A percentile compares a stretch with the other conserved stretches of the same genome.
Evolutionary conservation across 441 rosid genomes (phyloP).

Genomic region (Syzygium malaccense): DNA sequence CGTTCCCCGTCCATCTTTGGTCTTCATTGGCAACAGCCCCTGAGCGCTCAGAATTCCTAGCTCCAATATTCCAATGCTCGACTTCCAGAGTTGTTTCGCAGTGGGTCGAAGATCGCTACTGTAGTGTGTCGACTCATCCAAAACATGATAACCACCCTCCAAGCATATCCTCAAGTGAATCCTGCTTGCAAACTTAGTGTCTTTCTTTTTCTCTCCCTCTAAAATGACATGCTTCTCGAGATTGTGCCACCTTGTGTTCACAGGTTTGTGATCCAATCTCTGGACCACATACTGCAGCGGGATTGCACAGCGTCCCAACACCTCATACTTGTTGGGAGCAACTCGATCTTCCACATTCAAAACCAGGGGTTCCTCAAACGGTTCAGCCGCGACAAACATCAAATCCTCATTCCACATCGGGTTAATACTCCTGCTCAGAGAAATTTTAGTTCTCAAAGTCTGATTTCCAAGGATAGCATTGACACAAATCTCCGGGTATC

Average conservation of each 20-base stretch:
- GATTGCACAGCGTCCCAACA: conserved; percentile 58
- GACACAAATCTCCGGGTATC: conserved; percentile 82
- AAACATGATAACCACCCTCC: conserved; percentile 96
- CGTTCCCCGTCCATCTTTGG: conserved; percentile 83
- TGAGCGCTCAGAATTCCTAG: conserved; percentile 76
- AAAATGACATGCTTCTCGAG: conserved; percentile 64
- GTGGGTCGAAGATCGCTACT: conserved; percentile 96
- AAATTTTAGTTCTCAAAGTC: conserved; percentile 54
- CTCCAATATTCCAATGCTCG: conserved; percentile 79
- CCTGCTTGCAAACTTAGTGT: conserved; percentile 74
- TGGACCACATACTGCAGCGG: conserved; percentile 48
- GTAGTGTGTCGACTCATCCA: conserved; percentile 93
- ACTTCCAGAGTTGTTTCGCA: conserved; percentile 87
- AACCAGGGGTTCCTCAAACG: conserved; percentile 77
- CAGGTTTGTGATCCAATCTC: conserved; percentile 75
- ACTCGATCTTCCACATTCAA: conserved; percentile 84
- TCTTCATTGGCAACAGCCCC: conserved; percentile 86
- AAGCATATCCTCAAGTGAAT: conserved; percentile 85
- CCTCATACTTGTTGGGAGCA: conserved; percentile 86
- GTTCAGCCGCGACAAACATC: conserved; percentile 96
- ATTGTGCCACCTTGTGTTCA: conserved; percentile 71
- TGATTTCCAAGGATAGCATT: conserved; percentile 66
- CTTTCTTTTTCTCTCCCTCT: conserved; percentile 73
- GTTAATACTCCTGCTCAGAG: conserved; percentile 52
- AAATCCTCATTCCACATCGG: conserved; percentile 97